Evolutionary conservation across 805 yeast species (phyloP).

Genomic region (Candida krabiensis): DNA sequence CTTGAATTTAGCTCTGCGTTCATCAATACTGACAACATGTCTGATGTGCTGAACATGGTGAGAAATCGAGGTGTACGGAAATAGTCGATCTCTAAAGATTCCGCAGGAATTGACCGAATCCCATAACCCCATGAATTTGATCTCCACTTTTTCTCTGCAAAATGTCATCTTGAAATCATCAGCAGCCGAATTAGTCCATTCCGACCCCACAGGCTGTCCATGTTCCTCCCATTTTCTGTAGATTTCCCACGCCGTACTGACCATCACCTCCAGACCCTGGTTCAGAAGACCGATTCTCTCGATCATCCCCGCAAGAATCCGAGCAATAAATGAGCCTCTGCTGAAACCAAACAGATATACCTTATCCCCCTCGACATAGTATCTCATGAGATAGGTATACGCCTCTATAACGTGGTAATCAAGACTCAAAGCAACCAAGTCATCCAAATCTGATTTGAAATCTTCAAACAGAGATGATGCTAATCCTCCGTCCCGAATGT

Average conservation of each 20-base stretch:
- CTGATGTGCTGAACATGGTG: slow-evolving; percentile 57
- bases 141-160: slow-evolving; percentile 39
- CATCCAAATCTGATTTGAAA: slow-evolving; percentile 19
- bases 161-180: slow-evolving; percentile 57
- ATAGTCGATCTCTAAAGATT: slow-evolving; percentile 52
- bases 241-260: slow-evolving; percentile 60
- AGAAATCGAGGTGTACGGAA: slow-evolving; percentile 55
- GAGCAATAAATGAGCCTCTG: slow-evolving; percentile 66
- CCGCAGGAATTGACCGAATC: slow-evolving; percentile 73
- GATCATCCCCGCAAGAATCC: slow-evolving; percentile 65
- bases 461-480: slow-evolving; percentile 12
- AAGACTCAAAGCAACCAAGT: slow-evolving; percentile 50
- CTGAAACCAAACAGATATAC: slow-evolving; percentile 59
- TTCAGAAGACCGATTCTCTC: slow-evolving; percentile 61
- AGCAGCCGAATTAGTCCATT: slow-evolving; percentile 45
- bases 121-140: slow-evolving; percentile 66
- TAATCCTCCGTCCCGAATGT: slow-evolving; percentile 23
- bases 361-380: slow-evolving; percentile 49
- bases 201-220: slow-evolving; percentile 46
- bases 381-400: slow-evolving; percentile 49
- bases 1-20: slow-evolving; percentile 61
- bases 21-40: slow-evolving; percentile 69
- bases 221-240: slow-evolving; percentile 61
- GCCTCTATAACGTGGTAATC: slow-evolving; percentile 60
- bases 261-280: slow-evolving; percentile 55